phyloP scores from a whole-genome alignment of 1,284 basidiomycete species.

The Lentinula novae-zelandiae region DNA sequence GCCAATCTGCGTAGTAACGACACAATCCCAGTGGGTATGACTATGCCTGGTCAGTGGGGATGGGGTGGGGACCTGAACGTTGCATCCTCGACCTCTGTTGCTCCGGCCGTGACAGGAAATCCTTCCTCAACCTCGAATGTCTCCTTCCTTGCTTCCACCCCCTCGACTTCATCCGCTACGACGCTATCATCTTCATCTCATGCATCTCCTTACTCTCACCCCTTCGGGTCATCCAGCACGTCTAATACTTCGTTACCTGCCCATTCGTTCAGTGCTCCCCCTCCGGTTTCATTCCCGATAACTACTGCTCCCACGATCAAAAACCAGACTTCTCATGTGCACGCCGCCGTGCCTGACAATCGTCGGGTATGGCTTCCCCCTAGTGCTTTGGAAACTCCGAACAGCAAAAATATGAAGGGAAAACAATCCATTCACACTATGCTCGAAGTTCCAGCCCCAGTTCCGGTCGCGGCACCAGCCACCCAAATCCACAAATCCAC shows the following conservation, averaged over 20 bases:
- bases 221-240: not conserved
- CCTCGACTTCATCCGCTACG: not conserved
- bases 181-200: not conserved
- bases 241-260: not conserved
- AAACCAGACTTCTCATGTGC: not conserved
- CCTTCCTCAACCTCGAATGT: constrained; percentile 9
- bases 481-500: not conserved
- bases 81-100: not conserved
- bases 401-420: not conserved
- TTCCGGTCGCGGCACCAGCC: not conserved
- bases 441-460: not conserved
- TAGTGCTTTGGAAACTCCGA: not conserved
- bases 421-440: not conserved
- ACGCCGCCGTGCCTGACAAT: constrained; percentile 2
- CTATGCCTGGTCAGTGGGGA: constrained; percentile 7
- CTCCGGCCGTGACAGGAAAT: constrained; percentile 11
- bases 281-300: not conserved
- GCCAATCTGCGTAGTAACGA: not conserved
- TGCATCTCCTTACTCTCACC: not conserved
- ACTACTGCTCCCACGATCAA: not conserved
- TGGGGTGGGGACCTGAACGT: not conserved
- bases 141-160: not conserved
- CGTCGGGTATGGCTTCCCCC: constrained; percentile 10
- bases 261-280: not conserved
- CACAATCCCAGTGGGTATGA: not conserved